Conservation (phyloP, 441 rosid genomes). For the Bocquillonia castaneifolia region DNA sequence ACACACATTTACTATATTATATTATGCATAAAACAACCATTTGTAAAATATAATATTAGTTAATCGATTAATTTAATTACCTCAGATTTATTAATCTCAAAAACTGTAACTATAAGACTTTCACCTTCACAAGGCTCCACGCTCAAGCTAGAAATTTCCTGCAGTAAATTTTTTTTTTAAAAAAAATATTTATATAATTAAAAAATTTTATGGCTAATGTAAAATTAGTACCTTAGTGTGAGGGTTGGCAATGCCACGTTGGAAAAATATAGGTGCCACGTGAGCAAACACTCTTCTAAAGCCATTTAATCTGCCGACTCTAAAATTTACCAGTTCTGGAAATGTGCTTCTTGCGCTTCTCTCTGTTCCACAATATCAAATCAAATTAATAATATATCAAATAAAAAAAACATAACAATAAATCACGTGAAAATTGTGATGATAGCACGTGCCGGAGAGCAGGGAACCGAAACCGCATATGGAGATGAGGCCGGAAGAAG, state of each 20-base stretch:
- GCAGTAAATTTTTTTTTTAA: slow-evolving; percentile 15
- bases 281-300: slow-evolving; percentile 85
- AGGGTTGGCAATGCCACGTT: slow-evolving; percentile 83
- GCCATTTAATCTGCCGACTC: slow-evolving; percentile 67
- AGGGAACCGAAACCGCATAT: slow-evolving; percentile 92
- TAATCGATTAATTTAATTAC: slow-evolving; percentile 26
- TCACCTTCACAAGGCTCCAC: slow-evolving; percentile 79
- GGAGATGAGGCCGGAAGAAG: slow-evolving; percentile 56
- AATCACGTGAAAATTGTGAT: not conserved
- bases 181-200: not conserved
- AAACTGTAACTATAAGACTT: slow-evolving; percentile 70
- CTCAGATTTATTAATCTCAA: slow-evolving; percentile 69
- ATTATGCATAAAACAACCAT: no score
- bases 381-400: not conserved
- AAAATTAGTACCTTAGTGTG: slow-evolving; percentile 54
- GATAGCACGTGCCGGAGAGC: slow-evolving; percentile 53
- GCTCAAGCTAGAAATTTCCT: slow-evolving; percentile 89
- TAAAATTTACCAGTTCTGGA: slow-evolving; percentile 67
- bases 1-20: not conserved
- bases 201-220: no score
- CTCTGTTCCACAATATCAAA: slow-evolving; percentile 33
- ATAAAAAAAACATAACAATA: not conserved
- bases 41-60: not conserved
- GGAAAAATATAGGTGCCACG: slow-evolving; percentile 81
- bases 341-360: slow-evolving; percentile 86